Evolutionary conservation across 306 rosid species (phyloP).

Genomic region (Casuarina equisetifolia): DNA sequence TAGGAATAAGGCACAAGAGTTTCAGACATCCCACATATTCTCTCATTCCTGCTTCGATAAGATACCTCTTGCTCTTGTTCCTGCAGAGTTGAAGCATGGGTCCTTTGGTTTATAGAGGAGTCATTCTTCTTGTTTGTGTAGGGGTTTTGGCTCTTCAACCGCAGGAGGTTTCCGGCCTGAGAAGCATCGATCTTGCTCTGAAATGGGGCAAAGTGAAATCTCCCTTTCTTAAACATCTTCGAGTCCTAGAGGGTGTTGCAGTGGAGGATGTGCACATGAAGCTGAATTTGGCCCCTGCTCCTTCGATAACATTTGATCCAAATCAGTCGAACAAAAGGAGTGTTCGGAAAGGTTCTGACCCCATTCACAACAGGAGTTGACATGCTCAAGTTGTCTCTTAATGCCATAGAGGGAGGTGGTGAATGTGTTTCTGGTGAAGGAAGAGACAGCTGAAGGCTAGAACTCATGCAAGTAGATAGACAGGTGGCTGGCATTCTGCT

Average conservation of each 20-base stretch:
- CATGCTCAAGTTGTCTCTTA: conserved; percentile 25
- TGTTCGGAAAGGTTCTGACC: conserved; percentile 77
- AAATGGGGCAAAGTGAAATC: conserved; percentile 47
- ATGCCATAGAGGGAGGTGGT: conserved; percentile 26
- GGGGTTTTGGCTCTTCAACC: conserved; percentile 68
- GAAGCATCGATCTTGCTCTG: conserved; percentile 69
- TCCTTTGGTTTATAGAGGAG: conserved; percentile 43
- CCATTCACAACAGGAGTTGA: conserved; percentile 89
- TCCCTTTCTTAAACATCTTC: conserved; percentile 43
- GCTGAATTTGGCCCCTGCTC: conserved; percentile 67
- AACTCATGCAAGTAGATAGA: conserved; percentile 23
- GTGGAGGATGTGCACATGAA: conserved; percentile 50
- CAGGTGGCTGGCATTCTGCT: conserved; percentile 41
- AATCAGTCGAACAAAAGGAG: conserved; percentile 73
- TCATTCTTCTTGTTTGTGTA: conserved; percentile 50
- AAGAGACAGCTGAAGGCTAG: conserved; percentile 24
- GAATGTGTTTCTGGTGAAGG: conserved; percentile 22
- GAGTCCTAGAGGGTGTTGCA: conserved; percentile 47
- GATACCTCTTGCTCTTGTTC: conserved; percentile 31
- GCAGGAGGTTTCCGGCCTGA: conserved; percentile 47
- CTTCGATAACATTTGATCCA: conserved; percentile 61
- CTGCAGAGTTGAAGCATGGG: conserved; percentile 45
- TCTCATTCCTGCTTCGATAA: conserved; percentile 30
- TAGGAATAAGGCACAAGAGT: conserved; percentile 42
- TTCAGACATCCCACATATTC: conserved; percentile 22